Percentiles rank a stretch among this genome's conserved stretches.
These are phyloP conservation scores for Puccinia novopanici DNA, from an alignment of 1,284 basidiomycete genomes.

Conservation along the genomic window DNA sequence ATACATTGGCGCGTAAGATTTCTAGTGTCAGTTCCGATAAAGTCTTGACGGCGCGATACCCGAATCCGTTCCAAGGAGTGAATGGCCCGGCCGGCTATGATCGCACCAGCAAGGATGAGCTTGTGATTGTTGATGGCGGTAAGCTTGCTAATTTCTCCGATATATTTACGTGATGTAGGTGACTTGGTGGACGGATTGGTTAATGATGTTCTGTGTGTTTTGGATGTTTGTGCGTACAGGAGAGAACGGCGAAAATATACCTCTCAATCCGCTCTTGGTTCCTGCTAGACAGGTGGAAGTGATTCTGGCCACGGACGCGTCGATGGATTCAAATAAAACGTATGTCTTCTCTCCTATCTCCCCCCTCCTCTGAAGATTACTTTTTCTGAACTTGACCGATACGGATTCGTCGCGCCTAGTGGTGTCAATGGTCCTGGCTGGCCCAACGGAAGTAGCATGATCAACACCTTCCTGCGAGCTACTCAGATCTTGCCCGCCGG, in stretches of 20 bases:
- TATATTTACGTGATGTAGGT: no score
- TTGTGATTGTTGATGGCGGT: conserved; percentile 63
- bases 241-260: conserved; percentile 60
- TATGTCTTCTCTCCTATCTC: no score
- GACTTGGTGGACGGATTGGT: background rate
- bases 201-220: no score
- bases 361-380: no score
- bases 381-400: no score
- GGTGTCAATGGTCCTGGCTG: no score
- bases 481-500: no score
- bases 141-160: no score
- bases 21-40: background rate
- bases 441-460: no score
- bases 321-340: conserved; percentile 63
- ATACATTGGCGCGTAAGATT: background rate
- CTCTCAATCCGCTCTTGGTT: conserved; percentile 68
- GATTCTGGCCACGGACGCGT: conserved; percentile 70
- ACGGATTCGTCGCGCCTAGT: no score
- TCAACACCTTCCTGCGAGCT: no score
- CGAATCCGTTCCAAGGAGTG: conserved; percentile 51
- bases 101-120: conserved; percentile 55
- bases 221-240: no score
- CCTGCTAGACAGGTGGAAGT: conserved; percentile 69
- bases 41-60: conserved; percentile 18
- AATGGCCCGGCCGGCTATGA: conserved; percentile 49